Evolutionary conservation across 257 asterid genomes (phyloP), one percentile per base, ranked within the genome.

Genomic region (Haberlea rhodopensis): DNA sequence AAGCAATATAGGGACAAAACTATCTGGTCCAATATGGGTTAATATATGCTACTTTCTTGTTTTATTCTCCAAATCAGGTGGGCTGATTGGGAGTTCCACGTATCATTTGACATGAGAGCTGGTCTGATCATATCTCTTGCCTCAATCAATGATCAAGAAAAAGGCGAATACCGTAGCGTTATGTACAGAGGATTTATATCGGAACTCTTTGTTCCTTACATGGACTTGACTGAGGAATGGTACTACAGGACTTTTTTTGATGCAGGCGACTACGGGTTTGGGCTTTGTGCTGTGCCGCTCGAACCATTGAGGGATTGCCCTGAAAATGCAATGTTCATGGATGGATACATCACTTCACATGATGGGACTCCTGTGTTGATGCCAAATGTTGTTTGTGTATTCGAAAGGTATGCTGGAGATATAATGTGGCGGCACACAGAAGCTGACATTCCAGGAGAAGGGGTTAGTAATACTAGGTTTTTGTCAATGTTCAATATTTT

Each of bases 141-240:
- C 15, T 81, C 88, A 16, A 70, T 88, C 15, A 76, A 68, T 19
- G 96, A 91, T 71, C 62, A 20, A 1, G 84, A 75, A 8, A 82
- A 68, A 70, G 45, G 65, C 1, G 63, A 74, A 69, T 54, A 46
- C 16, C 79, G 97, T 0, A 65, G 81, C 13, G 94, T 90, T 40
- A n/a, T 88, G 78, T 84, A 86, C 72, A 84, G 83, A 75, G 97
- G 94, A 5, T 88, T 68, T 68, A n/a, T 84, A n/a, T 90, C 91
- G 0, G 97, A 90, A 54, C 63, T 88, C 8, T 88, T 84, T 66
- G 84, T 88, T 8, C 97, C 97, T 0, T 90, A 88, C 76, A 84
- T 85, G 90, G 95, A 90, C 76, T 20, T 84, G 7, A 78, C 85
- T 0, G 87, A 79, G 70, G 97, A 84, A 54, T 84, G 94, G 96